These are phyloP conservation scores for Rhizophagus prolifer DNA, from an alignment of 192 early-diverging fungal genomes.

Conservation along the genomic window DNA sequence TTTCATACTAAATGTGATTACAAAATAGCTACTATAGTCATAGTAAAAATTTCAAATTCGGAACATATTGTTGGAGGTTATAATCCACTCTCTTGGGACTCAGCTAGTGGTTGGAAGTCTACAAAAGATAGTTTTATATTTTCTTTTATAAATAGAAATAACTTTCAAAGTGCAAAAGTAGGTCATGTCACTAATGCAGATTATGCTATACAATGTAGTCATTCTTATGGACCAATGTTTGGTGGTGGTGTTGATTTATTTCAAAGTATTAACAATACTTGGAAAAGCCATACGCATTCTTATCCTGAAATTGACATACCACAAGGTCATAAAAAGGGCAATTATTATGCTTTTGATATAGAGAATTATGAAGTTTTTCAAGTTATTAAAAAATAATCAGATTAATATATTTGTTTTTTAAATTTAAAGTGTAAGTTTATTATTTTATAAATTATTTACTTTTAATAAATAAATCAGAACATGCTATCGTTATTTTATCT, in stretches of 20 bases:
- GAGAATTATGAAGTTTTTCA: not conserved
- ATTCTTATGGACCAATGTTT: not conserved
- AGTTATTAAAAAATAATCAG: not conserved
- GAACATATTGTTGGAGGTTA: conserved; percentile 12
- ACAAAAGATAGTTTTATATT: not conserved
- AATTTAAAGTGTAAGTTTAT: too few species aligned
- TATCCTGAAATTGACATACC: not conserved
- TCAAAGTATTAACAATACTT: not conserved
- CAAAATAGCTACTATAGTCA: not conserved
- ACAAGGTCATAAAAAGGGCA: not conserved
- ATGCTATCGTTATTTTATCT: too few species aligned
- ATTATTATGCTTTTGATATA: not conserved
- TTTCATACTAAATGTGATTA: not conserved
- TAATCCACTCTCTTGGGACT: not conserved
- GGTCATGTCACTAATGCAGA: not conserved
- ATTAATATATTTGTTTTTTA: too few species aligned
- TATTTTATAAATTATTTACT: too few species aligned
- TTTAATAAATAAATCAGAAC: too few species aligned
- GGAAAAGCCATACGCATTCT: not conserved
- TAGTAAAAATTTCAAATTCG: not conserved
- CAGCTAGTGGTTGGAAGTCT: not conserved
- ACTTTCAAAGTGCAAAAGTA: not conserved
- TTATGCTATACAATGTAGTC: not conserved
- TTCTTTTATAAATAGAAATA: not conserved
- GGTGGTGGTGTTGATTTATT: not conserved